Conservation (phyloP, 139 green algal species). For the Pycnococcus provasolii region DNA sequence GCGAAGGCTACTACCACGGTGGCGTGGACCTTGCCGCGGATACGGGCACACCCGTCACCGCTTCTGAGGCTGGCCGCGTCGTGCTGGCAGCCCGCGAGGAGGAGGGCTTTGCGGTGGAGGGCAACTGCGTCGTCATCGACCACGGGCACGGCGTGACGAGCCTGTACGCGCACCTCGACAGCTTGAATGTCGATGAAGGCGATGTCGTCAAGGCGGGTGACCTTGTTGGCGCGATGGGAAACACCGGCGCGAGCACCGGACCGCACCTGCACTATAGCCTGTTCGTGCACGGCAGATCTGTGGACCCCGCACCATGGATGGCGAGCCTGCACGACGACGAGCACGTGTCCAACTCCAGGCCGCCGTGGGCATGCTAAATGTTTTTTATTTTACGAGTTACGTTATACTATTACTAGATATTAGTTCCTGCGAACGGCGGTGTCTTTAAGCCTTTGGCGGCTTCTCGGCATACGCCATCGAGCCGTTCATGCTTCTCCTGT, state of each 20-base stretch:
- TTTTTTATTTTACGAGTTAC: not conserved
- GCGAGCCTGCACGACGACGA: constrained; percentile 1
- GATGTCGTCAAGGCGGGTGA: constrained; percentile 24
- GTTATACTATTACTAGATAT: not conserved
- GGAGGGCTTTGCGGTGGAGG: constrained; percentile 34
- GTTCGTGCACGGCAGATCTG: constrained; percentile 26
- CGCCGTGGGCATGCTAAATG: not conserved
- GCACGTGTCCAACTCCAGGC: not conserved
- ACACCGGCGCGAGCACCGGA: constrained; percentile 34
- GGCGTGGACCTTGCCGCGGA: constrained; percentile 35
- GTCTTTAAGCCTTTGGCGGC: not conserved
- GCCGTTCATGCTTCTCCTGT: too few species aligned
- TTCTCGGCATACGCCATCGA: not conserved
- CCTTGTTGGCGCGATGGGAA: constrained; percentile 27
- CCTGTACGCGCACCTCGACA: constrained; percentile 36
- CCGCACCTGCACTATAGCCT: constrained; percentile 39
- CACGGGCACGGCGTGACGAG: constrained; percentile 35
- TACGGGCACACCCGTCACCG: constrained; percentile 23
- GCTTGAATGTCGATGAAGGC: constrained; percentile 10
- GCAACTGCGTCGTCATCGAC: constrained; percentile 40
- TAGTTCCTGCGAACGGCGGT: not conserved
- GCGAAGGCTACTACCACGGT: constrained; percentile 34
- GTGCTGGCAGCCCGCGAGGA: constrained; percentile 26
- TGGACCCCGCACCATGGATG: constrained; percentile 31
- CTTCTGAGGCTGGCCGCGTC: constrained; percentile 22